Evolutionary conservation across 257 asterid species (phyloP).

Genomic region (Scutellaria galericulata): DNA sequence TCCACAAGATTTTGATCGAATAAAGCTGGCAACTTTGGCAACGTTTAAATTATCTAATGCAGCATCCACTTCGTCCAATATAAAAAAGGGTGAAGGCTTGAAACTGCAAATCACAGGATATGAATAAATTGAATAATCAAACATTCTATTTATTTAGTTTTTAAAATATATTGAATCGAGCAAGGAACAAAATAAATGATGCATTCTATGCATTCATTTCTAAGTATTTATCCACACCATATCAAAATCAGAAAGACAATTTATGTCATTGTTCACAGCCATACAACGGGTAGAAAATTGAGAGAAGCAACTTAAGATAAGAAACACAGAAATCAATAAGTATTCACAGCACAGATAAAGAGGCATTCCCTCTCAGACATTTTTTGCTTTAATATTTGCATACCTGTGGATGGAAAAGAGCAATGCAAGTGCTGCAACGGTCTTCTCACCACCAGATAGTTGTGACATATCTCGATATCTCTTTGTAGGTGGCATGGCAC

Average conservation of each 20-base stretch:
- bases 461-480: constrained; percentile 93
- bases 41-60: constrained; percentile 94
- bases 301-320: constrained; percentile 1
- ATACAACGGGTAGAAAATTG: constrained; percentile 11
- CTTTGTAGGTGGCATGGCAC: constrained; percentile 99
- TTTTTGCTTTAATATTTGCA: constrained; percentile 25
- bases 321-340: constrained; percentile 1
- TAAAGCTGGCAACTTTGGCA: constrained; percentile 96
- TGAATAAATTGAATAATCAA: too few relatives aligned
- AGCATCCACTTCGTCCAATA: constrained; percentile 99
- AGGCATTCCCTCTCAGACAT: neutral
- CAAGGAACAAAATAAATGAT: neutral
- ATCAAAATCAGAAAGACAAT: neutral
- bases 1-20: constrained; percentile 87
- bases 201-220: neutral
- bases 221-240: neutral
- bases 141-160: too few relatives aligned
- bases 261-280: constrained; percentile 9
- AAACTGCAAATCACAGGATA: constrained; percentile 59
- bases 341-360: constrained; percentile 9
- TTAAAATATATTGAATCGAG: too few relatives aligned
- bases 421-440: constrained; percentile 98
- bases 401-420: constrained; percentile 96
- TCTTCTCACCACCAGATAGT: constrained; percentile 98
- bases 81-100: constrained; percentile 95